Evolutionary conservation across 2,329 filamentous ascomycete genomes (phyloP), one percentile per base, ranked within the genome.

Genomic region (Aspergillus sp.): DNA sequence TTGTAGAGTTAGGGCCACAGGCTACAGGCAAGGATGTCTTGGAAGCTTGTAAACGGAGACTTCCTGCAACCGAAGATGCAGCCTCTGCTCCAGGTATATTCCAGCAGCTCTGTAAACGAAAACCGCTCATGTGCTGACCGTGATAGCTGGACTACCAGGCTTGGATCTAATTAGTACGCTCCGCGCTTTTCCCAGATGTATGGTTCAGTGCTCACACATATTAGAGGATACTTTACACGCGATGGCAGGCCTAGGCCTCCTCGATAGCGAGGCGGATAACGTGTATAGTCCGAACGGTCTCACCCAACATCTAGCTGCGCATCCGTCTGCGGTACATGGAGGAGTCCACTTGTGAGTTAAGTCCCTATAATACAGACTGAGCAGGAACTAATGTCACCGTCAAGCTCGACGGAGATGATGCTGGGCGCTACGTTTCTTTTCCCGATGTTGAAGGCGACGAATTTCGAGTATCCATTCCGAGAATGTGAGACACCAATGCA

Each of bases 401-500:
- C 17, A 17, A 73, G 71, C 43, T 66, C 73, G 1, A 74, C 71
- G 4, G 73, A 75, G 51, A 68, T 65, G 2, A 51, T 75, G 22
- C 66, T 75, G 39, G 69, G 67, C 0, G 67, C 67, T 5, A 69
- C 73, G 41, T 75, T 75, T 53, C 38, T 74, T 12, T 68, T 73
- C 66, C 66, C 64, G 24, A 72, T 74, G 51, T 64, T 75, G 9
- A 58, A 68, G 42, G 69, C 66, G 20, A 71, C 64, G 1, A 69
- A 71, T 34, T 74, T 75, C 42, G 63, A 66, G 5, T 75, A 74
- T 15, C 73, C 73, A 1, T 74, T 75, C 41, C 55, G 62, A n/a
- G 72, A 73, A 11, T 57, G 62, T 5, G 66, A 73, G 13, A 72
- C 70, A 1, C 70, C 73, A 2, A 61, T 70, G 1, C 73, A 75